phyloP scores from a whole-genome alignment of 257 asterid species.

The Solanum arcanum region DNA sequence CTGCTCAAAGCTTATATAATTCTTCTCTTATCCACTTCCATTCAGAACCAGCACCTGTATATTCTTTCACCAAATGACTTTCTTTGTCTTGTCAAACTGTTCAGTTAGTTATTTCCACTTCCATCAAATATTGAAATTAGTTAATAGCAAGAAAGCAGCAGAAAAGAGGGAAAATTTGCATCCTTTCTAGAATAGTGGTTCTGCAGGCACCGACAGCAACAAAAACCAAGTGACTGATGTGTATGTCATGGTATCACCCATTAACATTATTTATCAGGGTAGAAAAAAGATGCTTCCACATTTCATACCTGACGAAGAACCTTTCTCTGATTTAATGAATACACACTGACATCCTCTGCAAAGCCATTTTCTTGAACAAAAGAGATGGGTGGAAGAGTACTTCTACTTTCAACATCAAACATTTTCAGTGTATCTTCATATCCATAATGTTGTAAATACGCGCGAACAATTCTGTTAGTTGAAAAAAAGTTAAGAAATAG shows the following conservation, averaged over 20 bases:
- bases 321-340: slow-evolving; percentile 54
- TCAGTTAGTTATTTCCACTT: background rate
- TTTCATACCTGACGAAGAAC: slow-evolving; percentile 76
- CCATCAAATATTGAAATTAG: background rate
- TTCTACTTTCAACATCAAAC: slow-evolving; percentile 57
- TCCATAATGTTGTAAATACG: slow-evolving; percentile 89
- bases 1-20: background rate
- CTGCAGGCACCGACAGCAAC: background rate
- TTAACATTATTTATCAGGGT: background rate
- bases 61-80: background rate
- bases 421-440: slow-evolving; percentile 72
- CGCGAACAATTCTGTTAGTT: slow-evolving; percentile 62
- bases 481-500: slow-evolving; percentile 4
- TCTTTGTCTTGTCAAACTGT: background rate
- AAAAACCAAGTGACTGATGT: background rate
- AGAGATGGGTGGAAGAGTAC: slow-evolving; percentile 58
- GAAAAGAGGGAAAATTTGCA: background rate
- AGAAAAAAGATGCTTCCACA: background rate
- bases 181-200: background rate
- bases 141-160: background rate
- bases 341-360: slow-evolving; percentile 34
- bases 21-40: background rate
- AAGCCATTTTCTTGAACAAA: slow-evolving; percentile 45
- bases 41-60: background rate
- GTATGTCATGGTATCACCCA: background rate